Evolutionary conservation across 2,329 filamentous ascomycete species (phyloP), one percentile per base, ranked within the genome.

Genomic region (Calonectria pteridis): DNA sequence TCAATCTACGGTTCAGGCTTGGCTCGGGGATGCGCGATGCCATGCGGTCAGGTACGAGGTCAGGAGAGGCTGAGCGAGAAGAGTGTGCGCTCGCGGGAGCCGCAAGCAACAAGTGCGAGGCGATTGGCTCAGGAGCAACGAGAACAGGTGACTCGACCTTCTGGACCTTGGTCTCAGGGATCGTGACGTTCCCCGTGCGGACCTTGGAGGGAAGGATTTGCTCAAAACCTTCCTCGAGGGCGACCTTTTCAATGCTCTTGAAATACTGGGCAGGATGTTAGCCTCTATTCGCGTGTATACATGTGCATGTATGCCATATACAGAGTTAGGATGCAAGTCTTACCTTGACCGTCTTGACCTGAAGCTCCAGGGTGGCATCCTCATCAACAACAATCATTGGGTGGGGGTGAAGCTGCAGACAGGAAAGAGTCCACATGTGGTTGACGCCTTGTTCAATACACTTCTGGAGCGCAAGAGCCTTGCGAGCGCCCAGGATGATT

Each of bases 361-460:
- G 92, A 66, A 94, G 86, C 83, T 94, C 93, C 18, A 93, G 86
- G 1, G 93, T 94, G 20, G 93, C 93, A 81, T 96, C 94, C 79
- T 96, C 94, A 80, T 97, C 95, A 58, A 94, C 94, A 13, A 96
- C 94, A 77, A 97, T 92, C 88, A 97, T 92, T 67, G 94, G 93
- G 80, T 96, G 93, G 4, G 92, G 93, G 83, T 97, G 95, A 75
- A 96, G 86, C 83, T 97, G 95, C 51, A 97, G 88, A 69, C 91
- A 92, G 11, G 94, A 96, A 9, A 97, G 89, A 1, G 95, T 96
- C 94, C 95, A 97, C 94, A 96, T 96, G 85, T 97, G 95, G 83
- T 95, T 96, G 74, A 97, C 91, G 35, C 93, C 93, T 71, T 93
- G 93, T 84, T 97, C 95, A 76, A 97, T 91, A 78, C 94, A 95